A percentile compares a stretch with the other conserved stretches of the same genome.
These are phyloP conservation scores for Rubia balearica DNA, from an alignment of 305 asterid genomes.

Conservation along the genomic window DNA sequence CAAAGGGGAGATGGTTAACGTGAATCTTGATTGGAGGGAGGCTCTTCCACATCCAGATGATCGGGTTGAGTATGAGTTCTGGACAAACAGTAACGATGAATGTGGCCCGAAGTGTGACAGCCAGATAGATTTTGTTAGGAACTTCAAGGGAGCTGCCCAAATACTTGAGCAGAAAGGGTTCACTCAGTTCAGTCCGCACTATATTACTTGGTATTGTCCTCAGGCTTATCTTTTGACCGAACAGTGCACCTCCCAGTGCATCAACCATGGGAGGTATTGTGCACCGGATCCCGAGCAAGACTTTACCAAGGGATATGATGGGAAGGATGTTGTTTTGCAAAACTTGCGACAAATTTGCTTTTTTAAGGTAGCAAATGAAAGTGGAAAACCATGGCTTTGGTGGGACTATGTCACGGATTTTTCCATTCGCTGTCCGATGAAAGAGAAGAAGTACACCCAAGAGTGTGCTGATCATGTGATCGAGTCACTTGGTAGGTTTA, in stretches of 20 bases:
- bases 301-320: conserved; percentile 85
- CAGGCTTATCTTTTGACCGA: conserved; percentile 73
- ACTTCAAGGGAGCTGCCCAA: conserved; percentile 95
- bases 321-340: conserved; percentile 91
- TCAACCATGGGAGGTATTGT: conserved; percentile 94
- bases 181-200: conserved; percentile 88
- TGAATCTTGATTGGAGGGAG: conserved; percentile 94
- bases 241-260: conserved; percentile 95
- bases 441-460: conserved; percentile 71
- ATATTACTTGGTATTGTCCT: conserved; percentile 96
- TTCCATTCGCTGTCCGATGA: conserved; percentile 90
- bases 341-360: conserved; percentile 90
- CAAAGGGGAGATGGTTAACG: conserved; percentile 64
- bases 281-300: conserved; percentile 99
- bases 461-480: conserved; percentile 92
- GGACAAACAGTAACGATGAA: conserved; percentile 96
- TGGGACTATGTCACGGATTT: conserved; percentile 97
- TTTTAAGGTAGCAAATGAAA: conserved; percentile 79
- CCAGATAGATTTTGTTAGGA: conserved; percentile 72
- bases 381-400: conserved; percentile 97
- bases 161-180: conserved; percentile 91
- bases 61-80: conserved; percentile 90
- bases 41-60: conserved; percentile 99
- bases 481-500: conserved; percentile 67
- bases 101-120: conserved; percentile 91